These are phyloP conservation scores for Aspergillus funiculosus DNA, from an alignment of 495 filamentous ascomycete genomes.

Conservation along the genomic window DNA sequence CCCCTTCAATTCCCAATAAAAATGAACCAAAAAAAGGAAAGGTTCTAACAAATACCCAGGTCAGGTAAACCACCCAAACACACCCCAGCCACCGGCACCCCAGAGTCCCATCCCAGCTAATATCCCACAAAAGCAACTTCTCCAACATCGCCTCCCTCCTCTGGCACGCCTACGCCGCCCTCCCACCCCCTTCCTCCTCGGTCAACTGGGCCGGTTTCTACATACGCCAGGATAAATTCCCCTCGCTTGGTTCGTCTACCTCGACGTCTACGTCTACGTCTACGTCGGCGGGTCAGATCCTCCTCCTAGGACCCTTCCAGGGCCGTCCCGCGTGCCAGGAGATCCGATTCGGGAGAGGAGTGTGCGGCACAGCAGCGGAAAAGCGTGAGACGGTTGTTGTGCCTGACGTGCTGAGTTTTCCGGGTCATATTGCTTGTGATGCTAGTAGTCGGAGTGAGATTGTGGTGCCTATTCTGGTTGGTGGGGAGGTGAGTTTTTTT, in stretches of 20 bases:
- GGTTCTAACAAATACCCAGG: slow-evolving; percentile 43
- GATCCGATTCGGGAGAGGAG: slow-evolving; percentile 72
- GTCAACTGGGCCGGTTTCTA: slow-evolving; percentile 96
- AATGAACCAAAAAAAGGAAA: no score
- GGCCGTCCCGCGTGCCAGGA: slow-evolving; percentile 85
- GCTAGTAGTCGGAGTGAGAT: slow-evolving; percentile 79
- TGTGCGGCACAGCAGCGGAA: slow-evolving; percentile 73
- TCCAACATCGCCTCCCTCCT: slow-evolving; percentile 79
- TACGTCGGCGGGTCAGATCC: slow-evolving; percentile 25
- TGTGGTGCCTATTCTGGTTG: slow-evolving; percentile 71
- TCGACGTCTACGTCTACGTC: slow-evolving; percentile 24
- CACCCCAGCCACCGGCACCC: no score
- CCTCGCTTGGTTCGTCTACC: slow-evolving; percentile 26
- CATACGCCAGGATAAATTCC: slow-evolving; percentile 57
- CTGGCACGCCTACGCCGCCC: slow-evolving; percentile 77
- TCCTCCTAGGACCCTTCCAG: slow-evolving; percentile 84
- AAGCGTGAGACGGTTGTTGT: slow-evolving; percentile 63
- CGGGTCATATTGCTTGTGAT: slow-evolving; percentile 91
- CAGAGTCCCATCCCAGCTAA: no score
- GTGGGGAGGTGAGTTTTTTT: slow-evolving; percentile 45
- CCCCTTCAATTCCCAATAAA: slow-evolving; percentile 1
- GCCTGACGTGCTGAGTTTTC: slow-evolving; percentile 67
- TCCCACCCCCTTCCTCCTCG: slow-evolving; percentile 62
- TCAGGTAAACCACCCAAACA: slow-evolving; percentile 44
- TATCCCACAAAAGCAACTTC: slow-evolving; percentile 57